Base-by-base conservation (phyloP, 2,329 filamentous ascomycete species). In the Alternaria dauci region DNA sequence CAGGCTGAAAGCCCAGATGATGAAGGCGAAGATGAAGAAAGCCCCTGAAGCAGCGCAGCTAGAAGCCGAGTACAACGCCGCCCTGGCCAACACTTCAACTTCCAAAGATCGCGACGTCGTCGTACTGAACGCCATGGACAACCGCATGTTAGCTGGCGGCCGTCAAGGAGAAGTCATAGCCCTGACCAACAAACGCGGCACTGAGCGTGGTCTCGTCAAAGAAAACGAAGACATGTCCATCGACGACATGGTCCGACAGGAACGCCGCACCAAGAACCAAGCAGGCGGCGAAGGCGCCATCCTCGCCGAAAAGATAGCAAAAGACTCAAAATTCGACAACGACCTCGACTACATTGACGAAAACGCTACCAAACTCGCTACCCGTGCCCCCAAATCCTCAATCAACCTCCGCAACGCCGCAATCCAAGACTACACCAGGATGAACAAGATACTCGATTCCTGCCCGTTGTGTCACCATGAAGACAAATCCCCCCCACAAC, bases 281-380 rank as follows among this genome's bases (percentile, higher is more conserved):
- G 83, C 84, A 4, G 92, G 91, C 42, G 93, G 93, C 54, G 94
- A 97, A 75, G 92, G 91, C 1, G 84, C 89, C 69, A 88, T 91
- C 4, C 86, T 97, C 32, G 95, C 95, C 3, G 94, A 98, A 76
- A 89, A 94, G 61, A 99, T 99, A 69, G 92, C 94, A 55, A 96
- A 96, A 76, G 95, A 99, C 78, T 87, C 81, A 50, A 96, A 94
- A 74, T 99, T 96, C 76, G 90, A 93, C 74, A 89, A 96, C 72
- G 91, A 96, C 76, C 87, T 99, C 26, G 94, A 99, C 55, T 99
- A 99, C 80, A 91, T 98, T 85, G 94, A 99, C 76, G 95, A 98
- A 70, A 98, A 99, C 74, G 95, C 95, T 16, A 86, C 88, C 52
- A 96, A 94, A 79, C 88, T 99, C 12, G 94, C 94, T 28, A 90